These are phyloP conservation scores for Russula griseocarnosa DNA, from an alignment of 768 basidiomycete genomes.

Conservation along the genomic window DNA sequence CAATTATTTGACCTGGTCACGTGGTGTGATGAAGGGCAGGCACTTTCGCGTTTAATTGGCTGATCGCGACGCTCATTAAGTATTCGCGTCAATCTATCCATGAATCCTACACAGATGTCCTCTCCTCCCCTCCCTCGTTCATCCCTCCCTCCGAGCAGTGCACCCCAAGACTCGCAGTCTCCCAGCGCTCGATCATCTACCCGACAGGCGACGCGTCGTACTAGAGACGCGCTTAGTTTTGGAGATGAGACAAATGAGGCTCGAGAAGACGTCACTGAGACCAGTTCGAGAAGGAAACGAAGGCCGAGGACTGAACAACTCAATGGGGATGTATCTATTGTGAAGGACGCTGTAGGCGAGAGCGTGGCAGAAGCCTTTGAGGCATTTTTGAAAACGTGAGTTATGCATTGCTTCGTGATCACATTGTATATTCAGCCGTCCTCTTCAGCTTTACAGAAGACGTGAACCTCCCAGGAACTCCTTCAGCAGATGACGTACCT, in stretches of 20 bases:
- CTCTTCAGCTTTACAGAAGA: constrained; percentile 76
- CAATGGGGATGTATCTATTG: constrained; percentile 73
- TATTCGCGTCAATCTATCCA: constrained; percentile 31
- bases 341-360: constrained; percentile 93
- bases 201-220: constrained; percentile 30
- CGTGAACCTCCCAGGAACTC: constrained; percentile 73
- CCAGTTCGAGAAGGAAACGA: constrained; percentile 43
- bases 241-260: constrained; percentile 45
- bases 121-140: constrained; percentile 54
- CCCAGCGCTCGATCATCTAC: constrained; percentile 35
- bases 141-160: constrained; percentile 52
- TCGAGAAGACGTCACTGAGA: constrained; percentile 37
- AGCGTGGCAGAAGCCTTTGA: constrained; percentile 91
- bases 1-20: constrained; percentile 2
- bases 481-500: constrained; percentile 63
- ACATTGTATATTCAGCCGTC: constrained; percentile 19
- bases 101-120: constrained; percentile 54
- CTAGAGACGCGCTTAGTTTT: constrained; percentile 36
- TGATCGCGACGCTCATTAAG: constrained; percentile 30
- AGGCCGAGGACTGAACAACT: constrained; percentile 40
- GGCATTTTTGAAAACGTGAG: constrained; percentile 82
- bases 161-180: constrained; percentile 39
- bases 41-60: constrained; percentile 39
- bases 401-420: neutral
- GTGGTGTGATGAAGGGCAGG: constrained; percentile 41